Evolutionary conservation across 2,329 filamentous ascomycete genomes (phyloP).

Genomic region (Talaromyces islandicus): DNA sequence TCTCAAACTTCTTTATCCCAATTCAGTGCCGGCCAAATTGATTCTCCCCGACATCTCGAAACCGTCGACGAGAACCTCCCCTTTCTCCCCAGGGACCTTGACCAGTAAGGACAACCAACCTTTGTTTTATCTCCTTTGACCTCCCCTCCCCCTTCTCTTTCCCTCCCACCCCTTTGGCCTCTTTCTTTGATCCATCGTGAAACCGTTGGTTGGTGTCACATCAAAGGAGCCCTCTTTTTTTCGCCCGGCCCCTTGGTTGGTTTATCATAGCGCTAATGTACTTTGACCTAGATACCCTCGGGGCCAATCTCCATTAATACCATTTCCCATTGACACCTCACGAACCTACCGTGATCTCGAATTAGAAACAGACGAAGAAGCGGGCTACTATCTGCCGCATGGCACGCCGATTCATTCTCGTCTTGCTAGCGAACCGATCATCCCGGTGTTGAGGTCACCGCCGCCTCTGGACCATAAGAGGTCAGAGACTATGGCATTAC

Average conservation of each 20-base stretch:
- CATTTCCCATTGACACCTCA: constrained; percentile 28
- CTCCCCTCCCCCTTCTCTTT: background rate
- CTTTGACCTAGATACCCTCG: constrained; percentile 32
- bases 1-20: background rate
- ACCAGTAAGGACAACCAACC: constrained; percentile 9
- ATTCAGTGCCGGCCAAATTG: background rate
- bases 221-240: background rate
- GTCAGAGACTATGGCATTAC: constrained; percentile 40
- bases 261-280: constrained; percentile 6
- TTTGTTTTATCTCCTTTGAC: background rate
- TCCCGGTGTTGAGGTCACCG: constrained; percentile 66
- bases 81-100: constrained; percentile 13
- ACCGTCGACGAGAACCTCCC: constrained; percentile 11
- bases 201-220: background rate
- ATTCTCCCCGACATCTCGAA: constrained; percentile 8
- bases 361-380: constrained; percentile 21
- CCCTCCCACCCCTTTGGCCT: background rate
- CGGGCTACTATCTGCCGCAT: constrained; percentile 30
- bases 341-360: constrained; percentile 15
- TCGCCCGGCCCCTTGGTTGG: background rate
- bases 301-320: constrained; percentile 27
- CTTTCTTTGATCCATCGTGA: background rate
- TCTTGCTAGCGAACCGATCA: constrained; percentile 39
- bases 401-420: constrained; percentile 33
- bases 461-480: constrained; percentile 43